Conservation (phyloP, 495 filamentous ascomycete species). For the Paragyromitra xinjiangensis region DNA sequence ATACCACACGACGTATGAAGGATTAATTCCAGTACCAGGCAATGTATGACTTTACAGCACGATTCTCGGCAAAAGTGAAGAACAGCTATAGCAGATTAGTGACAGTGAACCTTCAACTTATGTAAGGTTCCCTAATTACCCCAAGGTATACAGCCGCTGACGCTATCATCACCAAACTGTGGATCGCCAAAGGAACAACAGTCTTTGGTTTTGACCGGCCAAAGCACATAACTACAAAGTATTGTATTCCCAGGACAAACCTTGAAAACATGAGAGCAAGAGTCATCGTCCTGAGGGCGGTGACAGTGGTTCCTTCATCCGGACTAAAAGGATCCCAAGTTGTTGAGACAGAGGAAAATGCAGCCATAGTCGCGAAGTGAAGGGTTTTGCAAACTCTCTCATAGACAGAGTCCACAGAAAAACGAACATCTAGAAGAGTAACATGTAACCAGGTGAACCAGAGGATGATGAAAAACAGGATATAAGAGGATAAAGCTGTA, state of each 20-base stretch:
- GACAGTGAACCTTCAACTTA: neutral
- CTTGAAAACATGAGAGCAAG: constrained; percentile 69
- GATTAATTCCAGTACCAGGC: constrained; percentile 58
- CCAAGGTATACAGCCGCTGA: constrained; percentile 64
- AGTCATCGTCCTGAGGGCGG: constrained; percentile 63
- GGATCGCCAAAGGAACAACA: constrained; percentile 59
- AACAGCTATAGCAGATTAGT: constrained; percentile 47
- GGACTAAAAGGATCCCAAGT: constrained; percentile 58
- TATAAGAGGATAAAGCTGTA: constrained; percentile 60
- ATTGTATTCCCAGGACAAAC: constrained; percentile 67
- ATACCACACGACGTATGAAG: constrained; percentile 50
- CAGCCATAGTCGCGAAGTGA: constrained; percentile 71
- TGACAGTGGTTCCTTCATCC: constrained; percentile 61
- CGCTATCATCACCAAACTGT: constrained; percentile 60
- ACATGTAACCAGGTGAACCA: constrained; percentile 80
- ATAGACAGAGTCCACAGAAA: constrained; percentile 71
- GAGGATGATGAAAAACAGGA: constrained; percentile 70
- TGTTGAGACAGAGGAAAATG: constrained; percentile 67
- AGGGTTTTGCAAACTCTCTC: constrained; percentile 70
- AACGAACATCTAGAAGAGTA: constrained; percentile 73
- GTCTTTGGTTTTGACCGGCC: constrained; percentile 59
- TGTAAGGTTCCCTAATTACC: constrained; percentile 56
- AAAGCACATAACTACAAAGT: constrained; percentile 63
- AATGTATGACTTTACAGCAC: constrained; percentile 54
- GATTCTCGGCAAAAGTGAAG: constrained; percentile 32